These are phyloP conservation scores for Tetraselmis chui DNA, from an alignment of 139 green algal genomes.

Conservation along the genomic window DNA sequence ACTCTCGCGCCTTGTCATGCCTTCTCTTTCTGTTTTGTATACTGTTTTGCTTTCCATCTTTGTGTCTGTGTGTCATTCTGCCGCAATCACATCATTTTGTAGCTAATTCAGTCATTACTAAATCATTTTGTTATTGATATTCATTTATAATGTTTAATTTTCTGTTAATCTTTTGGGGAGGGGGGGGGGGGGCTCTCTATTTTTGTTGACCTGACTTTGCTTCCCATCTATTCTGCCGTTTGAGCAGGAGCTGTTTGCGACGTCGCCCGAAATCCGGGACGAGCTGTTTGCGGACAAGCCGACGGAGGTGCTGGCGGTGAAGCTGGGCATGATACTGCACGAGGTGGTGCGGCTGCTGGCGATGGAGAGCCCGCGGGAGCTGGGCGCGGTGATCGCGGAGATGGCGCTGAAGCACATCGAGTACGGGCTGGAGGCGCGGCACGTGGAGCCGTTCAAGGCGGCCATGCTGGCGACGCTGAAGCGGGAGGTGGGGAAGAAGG, in stretches of 20 bases:
- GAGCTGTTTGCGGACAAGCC: neutral
- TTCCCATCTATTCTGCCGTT: too few relatives aligned
- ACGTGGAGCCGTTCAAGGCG: neutral
- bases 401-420: neutral
- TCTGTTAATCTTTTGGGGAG: too few relatives aligned
- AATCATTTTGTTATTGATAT: too few relatives aligned
- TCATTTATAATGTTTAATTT: too few relatives aligned
- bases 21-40: too few relatives aligned
- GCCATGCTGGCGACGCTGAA: neutral
- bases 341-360: neutral
- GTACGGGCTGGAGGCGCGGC: neutral
- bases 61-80: too few relatives aligned
- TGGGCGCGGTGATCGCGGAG: neutral
- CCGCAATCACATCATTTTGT: too few relatives aligned
- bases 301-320: neutral
- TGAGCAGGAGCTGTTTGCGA: neutral
- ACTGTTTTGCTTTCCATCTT: too few relatives aligned
- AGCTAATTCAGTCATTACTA: too few relatives aligned
- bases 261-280: neutral
- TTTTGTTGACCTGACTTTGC: too few relatives aligned
- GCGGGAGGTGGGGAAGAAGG: neutral
- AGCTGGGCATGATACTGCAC: neutral
- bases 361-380: neutral
- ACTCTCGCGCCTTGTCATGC: too few relatives aligned
- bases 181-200: too few relatives aligned